Conservation (phyloP, 768 basidiomycete species). For the Amanita pseudoporphyria region DNA sequence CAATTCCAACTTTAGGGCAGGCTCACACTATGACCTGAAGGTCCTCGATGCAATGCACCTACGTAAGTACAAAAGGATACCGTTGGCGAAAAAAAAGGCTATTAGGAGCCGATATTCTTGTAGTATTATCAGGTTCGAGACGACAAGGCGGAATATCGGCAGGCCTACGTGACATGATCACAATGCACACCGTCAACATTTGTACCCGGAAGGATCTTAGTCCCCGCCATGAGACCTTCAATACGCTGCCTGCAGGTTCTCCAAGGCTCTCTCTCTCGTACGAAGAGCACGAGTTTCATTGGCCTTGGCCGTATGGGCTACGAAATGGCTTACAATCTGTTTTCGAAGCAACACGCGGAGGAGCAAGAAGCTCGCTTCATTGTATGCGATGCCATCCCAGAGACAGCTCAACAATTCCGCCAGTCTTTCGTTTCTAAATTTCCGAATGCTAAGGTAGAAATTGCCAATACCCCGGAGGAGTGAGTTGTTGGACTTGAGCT, state of each 20-base stretch:
- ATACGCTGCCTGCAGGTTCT: conserved; percentile 30
- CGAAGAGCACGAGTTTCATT: conserved; percentile 63
- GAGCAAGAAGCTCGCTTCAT: conserved; percentile 50
- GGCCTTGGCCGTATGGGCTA: conserved; percentile 86
- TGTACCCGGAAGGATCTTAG: not conserved
- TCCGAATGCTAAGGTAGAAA: conserved; percentile 47
- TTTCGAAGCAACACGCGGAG: conserved; percentile 59
- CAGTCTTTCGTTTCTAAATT: conserved; percentile 44
- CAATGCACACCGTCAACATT: too few relatives aligned
- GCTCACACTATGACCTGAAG: conserved; percentile 8
- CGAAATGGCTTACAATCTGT: conserved; percentile 80
- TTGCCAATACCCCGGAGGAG: conserved; percentile 64
- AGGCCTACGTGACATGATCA: too few relatives aligned
- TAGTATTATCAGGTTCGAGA: too few relatives aligned
- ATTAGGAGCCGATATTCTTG: too few relatives aligned
- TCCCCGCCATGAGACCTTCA: conserved; percentile 40
- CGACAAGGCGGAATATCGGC: too few relatives aligned
- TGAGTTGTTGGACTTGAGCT: conserved; percentile 29
- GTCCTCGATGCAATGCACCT: too few relatives aligned
- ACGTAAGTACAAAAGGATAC: too few relatives aligned
- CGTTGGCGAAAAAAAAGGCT: too few relatives aligned
- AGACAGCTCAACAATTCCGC: conserved; percentile 46
- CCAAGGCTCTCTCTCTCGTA: conserved; percentile 25
- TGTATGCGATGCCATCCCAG: conserved; percentile 68
- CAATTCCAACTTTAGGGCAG: conserved; percentile 39